Percentiles rank a stretch among this genome's conserved stretches.
Conservation (phyloP, 495 filamentous ascomycete genomes). For the Penicillium ucsense region DNA sequence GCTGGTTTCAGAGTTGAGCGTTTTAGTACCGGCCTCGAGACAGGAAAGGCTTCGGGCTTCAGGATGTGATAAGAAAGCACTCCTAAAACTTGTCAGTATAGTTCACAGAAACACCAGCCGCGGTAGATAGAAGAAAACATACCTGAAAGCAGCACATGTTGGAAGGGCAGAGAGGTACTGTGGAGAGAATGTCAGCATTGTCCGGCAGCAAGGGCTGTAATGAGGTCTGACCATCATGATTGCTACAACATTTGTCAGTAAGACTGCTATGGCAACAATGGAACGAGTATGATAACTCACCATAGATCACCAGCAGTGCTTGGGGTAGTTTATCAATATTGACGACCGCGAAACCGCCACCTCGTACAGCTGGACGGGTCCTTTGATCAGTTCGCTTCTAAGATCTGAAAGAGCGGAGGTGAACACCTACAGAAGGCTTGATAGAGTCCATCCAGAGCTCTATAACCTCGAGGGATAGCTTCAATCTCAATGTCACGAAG, state of each 20-base stretch:
- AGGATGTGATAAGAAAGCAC: constrained; percentile 59
- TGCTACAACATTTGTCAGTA: constrained; percentile 26
- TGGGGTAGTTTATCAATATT: constrained; percentile 56
- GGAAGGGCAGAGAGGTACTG: constrained; percentile 56
- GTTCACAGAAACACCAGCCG: not conserved
- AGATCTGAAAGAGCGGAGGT: not conserved
- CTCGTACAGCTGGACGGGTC: constrained; percentile 49
- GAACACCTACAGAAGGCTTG: constrained; percentile 48
- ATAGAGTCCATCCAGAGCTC: constrained; percentile 69
- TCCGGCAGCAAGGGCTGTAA: constrained; percentile 1
- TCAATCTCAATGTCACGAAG: constrained; percentile 54
- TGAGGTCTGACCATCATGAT: constrained; percentile 60
- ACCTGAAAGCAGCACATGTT: constrained; percentile 41
- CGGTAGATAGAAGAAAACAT: not conserved
- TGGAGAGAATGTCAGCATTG: not conserved
- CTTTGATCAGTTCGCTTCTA: constrained; percentile 3
- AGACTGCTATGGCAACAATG: not conserved
- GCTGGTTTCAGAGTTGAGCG: no score
- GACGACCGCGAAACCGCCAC: constrained; percentile 75
- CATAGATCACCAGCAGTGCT: constrained; percentile 63
- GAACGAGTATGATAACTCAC: constrained; percentile 6
- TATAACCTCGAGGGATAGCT: constrained; percentile 41
- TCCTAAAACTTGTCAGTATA: constrained; percentile 14
- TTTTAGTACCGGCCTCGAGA: not conserved
- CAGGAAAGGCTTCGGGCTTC: constrained; percentile 9